Base-by-base conservation (phyloP, 371 early-diverging fungal genomes). In the Syncephalis fuscata region DNA sequence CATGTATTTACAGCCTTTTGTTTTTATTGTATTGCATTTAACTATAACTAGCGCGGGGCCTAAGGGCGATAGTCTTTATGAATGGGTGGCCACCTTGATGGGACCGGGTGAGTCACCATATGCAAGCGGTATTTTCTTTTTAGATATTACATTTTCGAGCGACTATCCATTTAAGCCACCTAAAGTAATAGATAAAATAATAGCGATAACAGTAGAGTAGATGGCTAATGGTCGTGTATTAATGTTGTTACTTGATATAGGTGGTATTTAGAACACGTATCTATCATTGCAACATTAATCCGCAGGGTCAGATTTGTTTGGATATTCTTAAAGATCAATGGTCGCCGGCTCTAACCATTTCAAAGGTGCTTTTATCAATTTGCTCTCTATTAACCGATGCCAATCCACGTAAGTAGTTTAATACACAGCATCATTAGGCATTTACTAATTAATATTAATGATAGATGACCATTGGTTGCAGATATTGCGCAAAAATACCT, bases 81-180 rank as follows among this genome's bases (percentile, higher is more conserved):
- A 94, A 54, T 95, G 96, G 96, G 82, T 85, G 1, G 78, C 92
- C 20, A 93, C 95, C 8, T 88, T 95, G 52, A 74, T 76, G 51
- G 96, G 99, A 1, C 97, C 98, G 4, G 64, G 71, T 32, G 83
- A 73, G 21, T 82, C 78, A 19, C 81, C 89, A 10, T 92, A 90
- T 55, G 71, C 57, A 17, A 73, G 71, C 25, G 89, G 88, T 2
- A 66, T 76, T 20, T 89, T 88, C 61, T 80, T 85, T 58, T 59
- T 92, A 20, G 80, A 79, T 48, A 82, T 92, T 48, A 61, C 64
- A 46, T 88, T 94, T 55, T 86, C 92, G 17, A 62, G 67, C 40
- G 88, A 89, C 32, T 93, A 93, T 59, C 95, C 94, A n/a, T 94
- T 92, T 68, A 85, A 82, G 62, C 85, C 93, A 15, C 95, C 95